Evolutionary conservation across 805 yeast genomes (phyloP).

Genomic region (Ogataea salicorniae): DNA sequence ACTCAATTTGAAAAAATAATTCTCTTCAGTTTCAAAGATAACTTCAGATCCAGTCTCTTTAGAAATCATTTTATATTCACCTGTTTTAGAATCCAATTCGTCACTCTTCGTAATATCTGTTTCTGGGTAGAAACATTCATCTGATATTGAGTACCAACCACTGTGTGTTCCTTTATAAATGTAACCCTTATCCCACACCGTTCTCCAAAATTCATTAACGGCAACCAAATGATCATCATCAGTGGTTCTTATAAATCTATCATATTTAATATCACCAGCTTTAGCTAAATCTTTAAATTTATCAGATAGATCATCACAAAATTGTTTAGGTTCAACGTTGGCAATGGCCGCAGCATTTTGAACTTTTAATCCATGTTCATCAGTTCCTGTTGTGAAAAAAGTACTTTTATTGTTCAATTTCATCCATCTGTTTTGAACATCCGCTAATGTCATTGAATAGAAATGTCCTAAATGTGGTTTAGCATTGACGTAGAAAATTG

Average conservation of each 20-base stretch:
- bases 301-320: constrained; percentile 65
- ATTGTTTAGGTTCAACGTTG: constrained; percentile 48
- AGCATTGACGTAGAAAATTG: constrained; percentile 95
- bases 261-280: constrained; percentile 51
- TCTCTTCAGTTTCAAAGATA: constrained; percentile 67
- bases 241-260: constrained; percentile 87
- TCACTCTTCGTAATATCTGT: constrained; percentile 47
- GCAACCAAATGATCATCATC: constrained; percentile 69
- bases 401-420: constrained; percentile 37
- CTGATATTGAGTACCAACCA: constrained; percentile 95
- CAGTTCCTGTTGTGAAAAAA: constrained; percentile 84
- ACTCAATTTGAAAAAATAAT: constrained; percentile 79
- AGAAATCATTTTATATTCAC: constrained; percentile 33
- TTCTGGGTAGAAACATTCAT: constrained; percentile 90
- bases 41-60: constrained; percentile 78
- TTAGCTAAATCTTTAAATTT: constrained; percentile 63
- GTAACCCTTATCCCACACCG: constrained; percentile 51
- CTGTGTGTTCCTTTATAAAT: constrained; percentile 79
- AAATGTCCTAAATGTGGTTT: constrained; percentile 92
- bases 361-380: constrained; percentile 93
- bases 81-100: constrained; percentile 31
- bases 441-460: constrained; percentile 81
- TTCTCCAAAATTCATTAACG: constrained; percentile 67
- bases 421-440: constrained; percentile 73
- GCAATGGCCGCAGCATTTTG: constrained; percentile 72